phyloP scores from a whole-genome alignment of 495 filamentous ascomycete genomes.

The Letharia columbiana region DNA sequence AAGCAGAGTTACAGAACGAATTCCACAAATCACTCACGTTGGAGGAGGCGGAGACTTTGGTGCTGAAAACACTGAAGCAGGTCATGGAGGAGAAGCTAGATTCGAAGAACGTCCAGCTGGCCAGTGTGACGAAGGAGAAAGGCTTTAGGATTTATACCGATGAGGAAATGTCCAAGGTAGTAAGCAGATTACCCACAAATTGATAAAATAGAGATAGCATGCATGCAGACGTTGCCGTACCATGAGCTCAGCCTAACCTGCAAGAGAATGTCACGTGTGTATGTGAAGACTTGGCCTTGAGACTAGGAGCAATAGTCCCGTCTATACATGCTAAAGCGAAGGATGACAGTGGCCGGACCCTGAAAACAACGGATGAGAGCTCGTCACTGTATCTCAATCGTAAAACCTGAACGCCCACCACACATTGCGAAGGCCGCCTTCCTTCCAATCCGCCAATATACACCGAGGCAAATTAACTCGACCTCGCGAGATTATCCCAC shows the following conservation, averaged over 20 bases:
- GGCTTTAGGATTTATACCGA: constrained; percentile 97
- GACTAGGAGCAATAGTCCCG: background rate
- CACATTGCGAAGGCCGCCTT: background rate
- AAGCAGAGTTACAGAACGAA: constrained; percentile 96
- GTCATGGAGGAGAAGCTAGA: constrained; percentile 99
- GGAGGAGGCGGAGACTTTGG: constrained; percentile 83
- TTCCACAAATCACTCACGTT: constrained; percentile 97
- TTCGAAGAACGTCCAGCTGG: constrained; percentile 94
- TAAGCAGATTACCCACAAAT: constrained; percentile 56
- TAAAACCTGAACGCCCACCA: background rate
- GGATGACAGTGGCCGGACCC: background rate
- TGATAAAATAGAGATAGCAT: constrained; percentile 19
- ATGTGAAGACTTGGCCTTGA: background rate
- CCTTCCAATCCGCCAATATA: background rate
- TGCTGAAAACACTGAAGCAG: constrained; percentile 97
- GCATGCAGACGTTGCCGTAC: background rate
- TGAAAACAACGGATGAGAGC: background rate
- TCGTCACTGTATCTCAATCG: background rate
- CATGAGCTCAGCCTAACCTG: background rate
- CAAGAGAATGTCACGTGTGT: background rate
- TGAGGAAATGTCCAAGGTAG: constrained; percentile 88
- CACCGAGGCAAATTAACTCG: background rate
- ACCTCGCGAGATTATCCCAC: background rate
- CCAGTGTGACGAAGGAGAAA: constrained; percentile 93
- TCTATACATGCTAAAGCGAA: background rate